phyloP scores from a whole-genome alignment of 139 green algal species.

The Bryopsis sp. region DNA sequence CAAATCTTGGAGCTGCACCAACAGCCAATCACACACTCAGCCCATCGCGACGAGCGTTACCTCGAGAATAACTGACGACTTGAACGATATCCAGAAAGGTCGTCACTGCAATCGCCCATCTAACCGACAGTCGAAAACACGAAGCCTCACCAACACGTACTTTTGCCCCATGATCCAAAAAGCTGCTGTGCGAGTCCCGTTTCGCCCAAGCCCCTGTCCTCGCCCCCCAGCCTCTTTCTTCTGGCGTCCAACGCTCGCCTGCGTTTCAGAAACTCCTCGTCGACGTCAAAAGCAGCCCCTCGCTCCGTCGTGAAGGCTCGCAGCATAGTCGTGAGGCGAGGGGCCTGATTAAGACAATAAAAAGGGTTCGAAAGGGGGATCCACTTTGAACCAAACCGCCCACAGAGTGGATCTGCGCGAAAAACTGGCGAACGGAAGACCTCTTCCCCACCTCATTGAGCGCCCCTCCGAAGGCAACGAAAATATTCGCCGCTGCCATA shows the following conservation, averaged over 20 bases:
- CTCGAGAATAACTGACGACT: background rate
- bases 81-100: background rate
- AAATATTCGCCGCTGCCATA: too few species aligned
- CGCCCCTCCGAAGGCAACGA: too few species aligned
- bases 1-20: conserved; percentile 40
- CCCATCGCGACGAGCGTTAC: background rate
- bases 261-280: conserved; percentile 27
- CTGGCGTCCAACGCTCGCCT: conserved; percentile 16
- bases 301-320: conserved; percentile 26
- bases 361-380: too few species aligned
- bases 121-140: background rate
- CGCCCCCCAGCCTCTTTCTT: background rate
- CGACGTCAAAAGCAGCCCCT: conserved; percentile 22
- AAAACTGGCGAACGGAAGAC: too few species aligned
- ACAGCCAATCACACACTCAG: conserved; percentile 13
- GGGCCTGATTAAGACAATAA: conserved; percentile 24
- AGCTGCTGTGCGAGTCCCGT: background rate
- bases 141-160: background rate
- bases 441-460: too few species aligned
- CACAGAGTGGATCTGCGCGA: too few species aligned
- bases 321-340: conserved; percentile 48
- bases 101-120: background rate
- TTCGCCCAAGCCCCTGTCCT: background rate
- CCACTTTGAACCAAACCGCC: too few species aligned
- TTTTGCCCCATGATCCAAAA: background rate